These are phyloP conservation scores for Cucumis hystrix DNA, from an alignment of 306 rosid species.

Conservation along the genomic window DNA sequence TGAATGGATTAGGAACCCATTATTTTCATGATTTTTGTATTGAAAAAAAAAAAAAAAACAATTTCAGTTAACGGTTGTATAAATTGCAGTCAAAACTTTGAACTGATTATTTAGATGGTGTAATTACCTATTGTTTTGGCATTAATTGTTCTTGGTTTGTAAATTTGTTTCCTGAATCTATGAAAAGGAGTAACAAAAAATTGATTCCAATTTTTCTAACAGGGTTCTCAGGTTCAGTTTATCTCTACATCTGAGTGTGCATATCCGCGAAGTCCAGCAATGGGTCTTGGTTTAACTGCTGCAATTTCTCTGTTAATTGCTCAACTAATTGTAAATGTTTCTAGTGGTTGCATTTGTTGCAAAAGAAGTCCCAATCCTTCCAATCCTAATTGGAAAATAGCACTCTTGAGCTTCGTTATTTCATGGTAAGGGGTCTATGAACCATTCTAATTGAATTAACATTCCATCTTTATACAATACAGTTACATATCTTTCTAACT, in stretches of 20 bases:
- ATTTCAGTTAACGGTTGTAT: not conserved
- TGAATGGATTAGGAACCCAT: not conserved
- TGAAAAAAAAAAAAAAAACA: not conserved
- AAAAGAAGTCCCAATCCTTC: slow-evolving; percentile 36
- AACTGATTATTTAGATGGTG: not conserved
- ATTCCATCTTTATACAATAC: not conserved
- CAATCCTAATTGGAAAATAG: slow-evolving; percentile 54
- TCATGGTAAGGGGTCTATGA: slow-evolving; percentile 45
- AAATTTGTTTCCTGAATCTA: not conserved
- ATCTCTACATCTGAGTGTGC: slow-evolving; percentile 27
- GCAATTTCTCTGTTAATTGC: slow-evolving; percentile 64
- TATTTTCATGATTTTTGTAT: not conserved
- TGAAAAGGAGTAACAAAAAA: not conserved
- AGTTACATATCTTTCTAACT: not conserved
- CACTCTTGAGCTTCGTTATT: slow-evolving; percentile 59
- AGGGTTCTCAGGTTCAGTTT: slow-evolving; percentile 56
- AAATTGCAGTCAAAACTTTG: not conserved
- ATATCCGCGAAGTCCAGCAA: slow-evolving; percentile 82
- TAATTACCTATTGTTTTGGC: not conserved
- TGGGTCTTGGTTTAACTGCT: slow-evolving; percentile 73
- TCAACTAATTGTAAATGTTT: slow-evolving; percentile 50
- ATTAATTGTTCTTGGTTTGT: not conserved
- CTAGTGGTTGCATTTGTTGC: slow-evolving; percentile 84
- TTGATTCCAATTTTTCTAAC: slow-evolving; percentile 12
- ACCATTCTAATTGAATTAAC: not conserved